Evolutionary conservation across 306 rosid genomes (phyloP), one percentile per base, ranked within the genome.

Genomic region (Inga laurina): DNA sequence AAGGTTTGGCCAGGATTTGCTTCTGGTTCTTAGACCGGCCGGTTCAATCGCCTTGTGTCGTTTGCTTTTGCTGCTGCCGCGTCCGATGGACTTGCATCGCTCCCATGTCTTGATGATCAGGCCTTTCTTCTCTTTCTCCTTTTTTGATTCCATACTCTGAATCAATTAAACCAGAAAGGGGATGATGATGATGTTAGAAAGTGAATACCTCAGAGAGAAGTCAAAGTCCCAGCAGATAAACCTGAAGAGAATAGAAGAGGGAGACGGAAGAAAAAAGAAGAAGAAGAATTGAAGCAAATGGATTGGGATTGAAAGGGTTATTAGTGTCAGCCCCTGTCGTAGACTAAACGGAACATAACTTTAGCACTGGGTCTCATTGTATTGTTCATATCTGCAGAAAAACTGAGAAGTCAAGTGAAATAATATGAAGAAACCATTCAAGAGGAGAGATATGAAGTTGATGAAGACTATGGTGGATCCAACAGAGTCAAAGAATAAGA

Each of bases 21-120:
- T 72, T 32, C 57, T 72, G 32, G 5, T 37, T 15, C 12, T 19
- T 48, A 19, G 27, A 18, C 70, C 43, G 43, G 2, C n/a, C 19
- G 39, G 7, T 13, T 65, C 70, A 13, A 65, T 30, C 9, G 41
- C 70, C 43, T 37, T 68, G 46, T 0, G 3, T 37, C 22, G 43
- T 67, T 67, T 78, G 70, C 54, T 82, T 18, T 35, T 78, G 70
- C 51, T 76, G n/a, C 82, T 56, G 7, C 92, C 86, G 4, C 88
- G 57, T 24, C 98, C 93, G 61, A 94, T 74, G 19, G 94, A 88
- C 82, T 91, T 94, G 93, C 98, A 94, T 72, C 94, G 78, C 87
- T 90, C 87, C 97, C 97, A 94, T 56, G 98, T 93, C 86, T 89
- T 88, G 16, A 41, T 79, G 27, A 94, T 90, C 54, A 94, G 70